These are phyloP conservation scores for Penicillium glabrum DNA, from an alignment of 2,329 filamentous ascomycete genomes.

Conservation along the genomic window DNA sequence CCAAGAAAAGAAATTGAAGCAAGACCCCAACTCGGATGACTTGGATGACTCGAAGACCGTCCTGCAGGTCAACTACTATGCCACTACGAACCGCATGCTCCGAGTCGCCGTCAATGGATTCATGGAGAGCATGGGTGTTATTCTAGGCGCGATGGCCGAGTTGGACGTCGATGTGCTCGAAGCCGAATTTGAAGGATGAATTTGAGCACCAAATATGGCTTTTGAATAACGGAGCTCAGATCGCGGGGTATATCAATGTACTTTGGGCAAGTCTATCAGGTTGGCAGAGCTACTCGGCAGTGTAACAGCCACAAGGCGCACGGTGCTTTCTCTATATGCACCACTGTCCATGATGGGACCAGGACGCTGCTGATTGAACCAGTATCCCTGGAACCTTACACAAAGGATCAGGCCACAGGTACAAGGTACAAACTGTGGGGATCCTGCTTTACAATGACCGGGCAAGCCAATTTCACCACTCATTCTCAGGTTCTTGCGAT, in stretches of 20 bases:
- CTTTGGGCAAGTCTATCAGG: neutral
- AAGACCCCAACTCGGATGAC: constrained; percentile 26
- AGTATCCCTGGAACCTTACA: neutral
- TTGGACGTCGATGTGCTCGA: constrained; percentile 80
- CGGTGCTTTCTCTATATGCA: neutral
- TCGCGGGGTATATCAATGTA: neutral
- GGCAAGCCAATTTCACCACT: neutral
- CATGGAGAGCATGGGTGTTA: constrained; percentile 82
- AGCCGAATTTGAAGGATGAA: constrained; percentile 26
- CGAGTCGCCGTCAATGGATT: constrained; percentile 95
- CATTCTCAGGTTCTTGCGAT: neutral
- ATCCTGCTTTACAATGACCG: neutral
- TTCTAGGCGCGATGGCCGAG: constrained; percentile 86
- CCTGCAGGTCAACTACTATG: constrained; percentile 74
- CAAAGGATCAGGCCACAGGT: neutral
- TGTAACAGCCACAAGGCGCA: neutral
- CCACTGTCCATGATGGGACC: neutral
- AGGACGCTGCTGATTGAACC: neutral
- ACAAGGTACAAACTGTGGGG: neutral
- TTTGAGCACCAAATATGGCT: neutral
- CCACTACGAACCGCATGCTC: constrained; percentile 94
- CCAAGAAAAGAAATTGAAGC: constrained; percentile 24
- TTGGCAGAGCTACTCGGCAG: neutral
- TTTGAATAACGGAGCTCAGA: neutral
- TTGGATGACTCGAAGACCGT: constrained; percentile 50